These are phyloP conservation scores for Chaetomium sp. DNA, from an alignment of 2,329 filamentous ascomycete genomes.

Conservation along the genomic window DNA sequence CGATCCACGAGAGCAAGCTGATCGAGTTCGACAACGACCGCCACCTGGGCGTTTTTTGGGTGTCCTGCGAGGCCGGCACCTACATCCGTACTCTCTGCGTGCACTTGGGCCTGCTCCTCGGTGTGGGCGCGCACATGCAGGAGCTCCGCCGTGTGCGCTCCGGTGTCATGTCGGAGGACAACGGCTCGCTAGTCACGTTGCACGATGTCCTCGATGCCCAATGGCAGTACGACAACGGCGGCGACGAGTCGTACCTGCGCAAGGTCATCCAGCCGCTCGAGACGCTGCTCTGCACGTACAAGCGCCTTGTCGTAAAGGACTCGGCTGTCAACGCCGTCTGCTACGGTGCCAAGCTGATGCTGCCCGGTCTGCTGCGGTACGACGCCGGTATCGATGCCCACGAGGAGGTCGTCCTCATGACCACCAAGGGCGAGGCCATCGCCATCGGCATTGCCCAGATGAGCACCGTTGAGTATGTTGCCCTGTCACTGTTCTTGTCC, in stretches of 20 bases:
- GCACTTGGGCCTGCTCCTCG: conserved; percentile 73
- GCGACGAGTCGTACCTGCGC: conserved; percentile 90
- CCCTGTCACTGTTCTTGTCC: background rate
- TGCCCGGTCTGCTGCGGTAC: conserved; percentile 91
- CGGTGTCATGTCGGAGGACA: conserved; percentile 36
- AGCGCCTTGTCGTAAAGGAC: conserved; percentile 97
- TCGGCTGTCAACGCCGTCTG: conserved; percentile 95
- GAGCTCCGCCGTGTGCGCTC: conserved; percentile 37
- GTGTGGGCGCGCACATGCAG: conserved; percentile 69
- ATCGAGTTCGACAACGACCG: conserved; percentile 98
- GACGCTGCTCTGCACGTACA: conserved; percentile 88
- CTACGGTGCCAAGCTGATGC: conserved; percentile 99
- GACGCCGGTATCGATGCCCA: conserved; percentile 90
- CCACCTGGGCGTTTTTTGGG: conserved; percentile 98
- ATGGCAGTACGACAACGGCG: conserved; percentile 93
- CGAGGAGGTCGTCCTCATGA: conserved; percentile 97
- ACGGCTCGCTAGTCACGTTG: conserved; percentile 62
- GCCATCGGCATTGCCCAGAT: conserved; percentile 95
- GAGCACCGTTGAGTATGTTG: conserved; percentile 78
- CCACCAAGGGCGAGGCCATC: conserved; percentile 98
- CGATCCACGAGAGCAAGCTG: conserved; percentile 95
- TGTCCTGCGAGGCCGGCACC: conserved; percentile 96
- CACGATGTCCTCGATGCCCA: conserved; percentile 96
- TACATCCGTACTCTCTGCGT: conserved; percentile 99
- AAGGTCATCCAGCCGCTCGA: conserved; percentile 91